These are phyloP conservation scores for Monosporascus cannonballus DNA, from an alignment of 2,329 filamentous ascomycete genomes.

Conservation along the genomic window DNA sequence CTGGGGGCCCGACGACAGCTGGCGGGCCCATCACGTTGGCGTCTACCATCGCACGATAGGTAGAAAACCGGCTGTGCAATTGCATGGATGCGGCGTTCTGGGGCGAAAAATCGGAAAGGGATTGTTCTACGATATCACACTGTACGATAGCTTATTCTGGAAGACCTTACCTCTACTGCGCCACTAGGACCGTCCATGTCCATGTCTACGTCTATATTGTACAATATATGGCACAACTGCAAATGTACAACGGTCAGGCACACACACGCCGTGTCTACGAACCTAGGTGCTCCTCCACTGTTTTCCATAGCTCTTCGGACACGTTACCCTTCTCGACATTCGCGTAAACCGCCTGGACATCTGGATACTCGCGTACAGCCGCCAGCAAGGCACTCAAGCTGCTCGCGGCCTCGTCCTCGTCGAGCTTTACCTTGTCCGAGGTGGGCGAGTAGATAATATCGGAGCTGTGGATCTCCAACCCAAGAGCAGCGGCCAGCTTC, in stretches of 20 bases:
- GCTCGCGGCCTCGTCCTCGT: constrained; percentile 48
- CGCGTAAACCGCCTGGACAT: constrained; percentile 73
- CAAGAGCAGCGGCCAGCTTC: constrained; percentile 55
- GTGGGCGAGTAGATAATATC: constrained; percentile 85
- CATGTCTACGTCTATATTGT: constrained; percentile 22
- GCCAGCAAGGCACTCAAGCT: constrained; percentile 55
- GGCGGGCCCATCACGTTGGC: no score
- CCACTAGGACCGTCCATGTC: neutral
- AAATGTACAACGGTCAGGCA: neutral
- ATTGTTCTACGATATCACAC: neutral
- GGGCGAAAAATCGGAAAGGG: neutral
- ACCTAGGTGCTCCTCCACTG: constrained; percentile 47
- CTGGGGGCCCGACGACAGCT: no score
- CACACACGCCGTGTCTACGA: constrained; percentile 15
- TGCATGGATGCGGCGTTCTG: neutral
- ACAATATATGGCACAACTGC: constrained; percentile 17
- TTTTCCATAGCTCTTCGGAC: constrained; percentile 48
- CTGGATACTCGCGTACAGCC: constrained; percentile 58
- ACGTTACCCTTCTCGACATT: constrained; percentile 54
- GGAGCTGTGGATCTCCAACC: constrained; percentile 62
- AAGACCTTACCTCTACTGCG: no score
- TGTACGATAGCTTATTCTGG: neutral
- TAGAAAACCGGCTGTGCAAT: neutral
- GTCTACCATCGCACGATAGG: no score
- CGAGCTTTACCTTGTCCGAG: constrained; percentile 62